A percentile compares a stretch with the other conserved stretches of the same genome.
phyloP scores from a whole-genome alignment of 768 basidiomycete genomes.

The Lactarius sp. region DNA sequence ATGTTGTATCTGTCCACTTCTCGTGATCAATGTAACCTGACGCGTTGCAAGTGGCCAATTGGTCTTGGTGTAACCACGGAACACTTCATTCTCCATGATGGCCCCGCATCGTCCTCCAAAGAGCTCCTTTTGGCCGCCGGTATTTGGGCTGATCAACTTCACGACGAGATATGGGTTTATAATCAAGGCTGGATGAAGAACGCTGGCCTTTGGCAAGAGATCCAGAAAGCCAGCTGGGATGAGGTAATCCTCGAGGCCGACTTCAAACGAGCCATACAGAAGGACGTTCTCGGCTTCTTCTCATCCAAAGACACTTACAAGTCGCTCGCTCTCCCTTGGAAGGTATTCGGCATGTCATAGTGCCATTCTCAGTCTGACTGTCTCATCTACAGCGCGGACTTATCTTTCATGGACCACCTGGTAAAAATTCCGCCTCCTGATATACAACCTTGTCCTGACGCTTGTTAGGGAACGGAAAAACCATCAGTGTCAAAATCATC shows the following conservation, averaged over 20 bases:
- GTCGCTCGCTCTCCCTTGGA: conserved; percentile 77
- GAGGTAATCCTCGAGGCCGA: conserved; percentile 67
- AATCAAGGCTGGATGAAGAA: conserved; percentile 68
- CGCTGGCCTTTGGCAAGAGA: conserved; percentile 48
- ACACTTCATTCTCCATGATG: conserved; percentile 58
- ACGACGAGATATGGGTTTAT: conserved; percentile 75
- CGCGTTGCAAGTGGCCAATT: conserved; percentile 30
- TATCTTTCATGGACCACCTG: conserved; percentile 81
- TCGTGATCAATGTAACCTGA: neutral
- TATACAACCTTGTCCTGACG: neutral
- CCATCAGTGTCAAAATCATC: conserved; percentile 75
- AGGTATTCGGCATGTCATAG: conserved; percentile 39
- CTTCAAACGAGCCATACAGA: conserved; percentile 62
- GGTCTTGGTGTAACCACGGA: conserved; percentile 29
- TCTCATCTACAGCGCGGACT: conserved; percentile 55
- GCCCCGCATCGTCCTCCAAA: conserved; percentile 47
- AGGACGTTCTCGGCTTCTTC: conserved; percentile 79
- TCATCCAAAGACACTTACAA: conserved; percentile 69
- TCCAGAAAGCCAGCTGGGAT: conserved; percentile 57
- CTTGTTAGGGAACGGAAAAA: conserved; percentile 70
- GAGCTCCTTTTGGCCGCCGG: conserved; percentile 51
- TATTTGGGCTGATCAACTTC: conserved; percentile 47
- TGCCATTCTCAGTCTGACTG: neutral
- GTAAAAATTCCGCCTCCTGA: conserved; percentile 31
- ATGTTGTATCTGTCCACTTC: conserved; percentile 21